These are phyloP conservation scores for Karstenula rhodostoma DNA, from an alignment of 2,329 filamentous ascomycete genomes.

Conservation along the genomic window DNA sequence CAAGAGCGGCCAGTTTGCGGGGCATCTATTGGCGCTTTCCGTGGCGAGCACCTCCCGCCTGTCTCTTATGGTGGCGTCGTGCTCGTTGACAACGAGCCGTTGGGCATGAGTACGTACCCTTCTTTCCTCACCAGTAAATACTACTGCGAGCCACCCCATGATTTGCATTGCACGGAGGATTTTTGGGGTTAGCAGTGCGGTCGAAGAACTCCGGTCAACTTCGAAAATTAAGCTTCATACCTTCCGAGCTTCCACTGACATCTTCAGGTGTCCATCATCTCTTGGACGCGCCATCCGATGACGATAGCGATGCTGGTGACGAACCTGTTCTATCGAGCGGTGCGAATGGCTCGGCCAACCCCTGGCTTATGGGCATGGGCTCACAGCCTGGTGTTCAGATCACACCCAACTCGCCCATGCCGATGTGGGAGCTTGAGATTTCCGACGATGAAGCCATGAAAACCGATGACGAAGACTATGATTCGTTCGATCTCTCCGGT, in stretches of 20 bases:
- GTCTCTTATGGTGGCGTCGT: constrained; percentile 91
- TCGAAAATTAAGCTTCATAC: background rate
- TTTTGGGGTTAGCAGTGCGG: background rate
- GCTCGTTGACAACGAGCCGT: constrained; percentile 81
- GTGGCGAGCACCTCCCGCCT: constrained; percentile 84
- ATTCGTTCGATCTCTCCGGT: constrained; percentile 62
- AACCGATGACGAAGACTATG: constrained; percentile 45
- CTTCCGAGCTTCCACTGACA: background rate
- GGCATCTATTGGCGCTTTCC: constrained; percentile 91
- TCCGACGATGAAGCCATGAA: constrained; percentile 63
- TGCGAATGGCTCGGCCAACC: constrained; percentile 43
- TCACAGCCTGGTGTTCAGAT: constrained; percentile 45
- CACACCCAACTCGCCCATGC: constrained; percentile 34
- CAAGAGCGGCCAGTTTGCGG: constrained; percentile 83
- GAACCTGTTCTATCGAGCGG: constrained; percentile 53
- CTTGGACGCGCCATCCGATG: constrained; percentile 72
- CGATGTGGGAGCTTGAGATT: constrained; percentile 57
- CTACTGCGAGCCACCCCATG: background rate
- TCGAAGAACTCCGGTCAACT: background rate
- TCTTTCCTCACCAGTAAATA: background rate
- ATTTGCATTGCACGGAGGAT: background rate
- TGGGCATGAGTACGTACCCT: constrained; percentile 75
- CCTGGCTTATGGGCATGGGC: constrained; percentile 49
- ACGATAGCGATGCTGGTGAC: constrained; percentile 56
- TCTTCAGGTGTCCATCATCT: constrained; percentile 78